These are phyloP conservation scores for Aspergillus fructus DNA, from an alignment of 2,329 filamentous ascomycete genomes.

Conservation along the genomic window DNA sequence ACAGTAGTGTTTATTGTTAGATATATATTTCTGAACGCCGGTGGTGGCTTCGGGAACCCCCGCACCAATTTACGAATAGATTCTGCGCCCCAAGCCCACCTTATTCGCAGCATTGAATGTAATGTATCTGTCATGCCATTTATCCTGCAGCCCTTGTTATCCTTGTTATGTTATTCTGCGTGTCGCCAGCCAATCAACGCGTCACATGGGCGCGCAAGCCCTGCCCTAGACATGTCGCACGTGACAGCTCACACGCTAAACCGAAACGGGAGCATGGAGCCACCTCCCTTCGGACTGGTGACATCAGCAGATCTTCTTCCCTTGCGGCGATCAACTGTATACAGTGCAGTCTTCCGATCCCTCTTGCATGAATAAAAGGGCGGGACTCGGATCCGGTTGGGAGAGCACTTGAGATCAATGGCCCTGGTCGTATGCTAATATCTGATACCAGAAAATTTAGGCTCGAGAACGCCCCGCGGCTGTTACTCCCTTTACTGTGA, in stretches of 20 bases:
- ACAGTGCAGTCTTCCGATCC: neutral
- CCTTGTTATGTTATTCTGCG: neutral
- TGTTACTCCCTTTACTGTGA: too few species aligned
- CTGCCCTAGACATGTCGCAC: constrained; percentile 4
- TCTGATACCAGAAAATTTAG: neutral
- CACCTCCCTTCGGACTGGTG: neutral
- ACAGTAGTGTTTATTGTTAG: too few species aligned
- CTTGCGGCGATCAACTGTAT: neutral
- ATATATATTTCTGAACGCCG: neutral
- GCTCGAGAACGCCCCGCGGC: neutral
- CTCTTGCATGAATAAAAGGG: neutral
- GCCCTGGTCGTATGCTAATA: neutral
- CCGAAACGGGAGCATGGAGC: neutral
- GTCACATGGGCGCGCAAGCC: neutral
- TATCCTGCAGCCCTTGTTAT: neutral
- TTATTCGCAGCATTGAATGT: neutral
- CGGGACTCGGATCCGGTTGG: too few species aligned
- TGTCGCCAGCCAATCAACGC: neutral
- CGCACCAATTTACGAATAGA: neutral
- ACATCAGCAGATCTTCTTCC: constrained; percentile 14
- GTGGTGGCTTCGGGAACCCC: too few species aligned
- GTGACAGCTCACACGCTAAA: constrained; percentile 9
- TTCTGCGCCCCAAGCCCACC: neutral
- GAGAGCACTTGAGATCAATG: neutral
- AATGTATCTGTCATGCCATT: too few species aligned